Evolutionary conservation across 106 monocot genomes (phyloP).

Genomic region (Iris macrosiphon): DNA sequence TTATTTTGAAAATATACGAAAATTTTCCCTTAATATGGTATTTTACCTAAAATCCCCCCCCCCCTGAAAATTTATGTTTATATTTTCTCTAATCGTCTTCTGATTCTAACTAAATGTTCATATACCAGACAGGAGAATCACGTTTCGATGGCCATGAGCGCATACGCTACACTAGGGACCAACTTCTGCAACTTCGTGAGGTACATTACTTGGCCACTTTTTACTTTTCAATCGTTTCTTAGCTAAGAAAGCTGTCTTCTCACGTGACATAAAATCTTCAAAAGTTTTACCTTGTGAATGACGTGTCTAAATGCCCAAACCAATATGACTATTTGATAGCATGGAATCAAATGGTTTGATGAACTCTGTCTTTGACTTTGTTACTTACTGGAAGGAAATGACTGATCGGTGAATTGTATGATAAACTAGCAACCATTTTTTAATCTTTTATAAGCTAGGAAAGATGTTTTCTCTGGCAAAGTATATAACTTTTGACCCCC

Average conservation of each 20-base stretch:
- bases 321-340: neutral
- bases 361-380: too few species aligned
- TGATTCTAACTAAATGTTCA: neutral
- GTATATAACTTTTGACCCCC: too few species aligned
- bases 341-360: neutral
- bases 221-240: neutral
- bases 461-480: too few species aligned
- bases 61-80: neutral
- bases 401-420: too few species aligned
- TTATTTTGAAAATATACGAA: too few species aligned
- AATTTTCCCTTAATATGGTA: too few species aligned
- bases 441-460: too few species aligned
- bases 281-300: too few species aligned
- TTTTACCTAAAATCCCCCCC: too few species aligned
- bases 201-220: slow-evolving; percentile 20
- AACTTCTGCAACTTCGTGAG: slow-evolving; percentile 72
- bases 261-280: neutral
- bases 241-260: neutral
- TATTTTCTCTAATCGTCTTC: neutral
- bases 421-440: too few species aligned
- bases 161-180: slow-evolving; percentile 59
- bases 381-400: too few species aligned
- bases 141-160: slow-evolving; percentile 50
- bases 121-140: slow-evolving; percentile 50
- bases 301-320: neutral